A percentile compares a stretch with the other conserved stretches of the same genome.
Conservation (phyloP, 768 basidiomycete species). For the Russula foetens region DNA sequence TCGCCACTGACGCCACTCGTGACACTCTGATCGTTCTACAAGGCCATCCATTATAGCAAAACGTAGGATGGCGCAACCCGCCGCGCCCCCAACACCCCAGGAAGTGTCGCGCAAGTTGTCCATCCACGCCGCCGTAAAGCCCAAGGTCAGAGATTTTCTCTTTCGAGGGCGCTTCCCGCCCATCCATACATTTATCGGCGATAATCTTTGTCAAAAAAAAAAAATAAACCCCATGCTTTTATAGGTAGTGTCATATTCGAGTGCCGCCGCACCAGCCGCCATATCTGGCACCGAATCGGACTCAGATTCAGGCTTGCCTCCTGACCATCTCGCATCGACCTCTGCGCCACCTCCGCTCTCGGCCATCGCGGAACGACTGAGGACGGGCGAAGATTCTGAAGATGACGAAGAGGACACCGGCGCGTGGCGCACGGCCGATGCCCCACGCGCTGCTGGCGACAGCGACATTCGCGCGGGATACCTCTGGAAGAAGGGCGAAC, state of each 20-base stretch:
- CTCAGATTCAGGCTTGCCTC: constrained; percentile 62
- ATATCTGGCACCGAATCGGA: constrained; percentile 82
- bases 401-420: constrained; percentile 77
- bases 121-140: constrained; percentile 53
- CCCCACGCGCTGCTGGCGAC: constrained; percentile 45
- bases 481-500: constrained; percentile 96
- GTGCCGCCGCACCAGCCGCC: constrained; percentile 38
- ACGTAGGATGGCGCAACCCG: constrained; percentile 21
- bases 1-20: neutral
- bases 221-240: too few species aligned
- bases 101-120: constrained; percentile 85
- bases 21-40: neutral
- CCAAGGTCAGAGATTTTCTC: constrained; percentile 33
- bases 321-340: constrained; percentile 31
- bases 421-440: constrained; percentile 53
- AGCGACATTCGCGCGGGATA: constrained; percentile 86
- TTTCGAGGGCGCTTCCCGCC: constrained; percentile 1
- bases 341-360: constrained; percentile 31
- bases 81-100: constrained; percentile 70
- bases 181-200: neutral
- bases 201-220: neutral
- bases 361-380: constrained; percentile 69
- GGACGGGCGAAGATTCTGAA: constrained; percentile 35
- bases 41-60: neutral
- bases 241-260: constrained; percentile 26